A percentile compares a stretch with the other conserved stretches of the same genome.
phyloP scores from a whole-genome alignment of 148 eudicot species.

The Cornus controversa region DNA sequence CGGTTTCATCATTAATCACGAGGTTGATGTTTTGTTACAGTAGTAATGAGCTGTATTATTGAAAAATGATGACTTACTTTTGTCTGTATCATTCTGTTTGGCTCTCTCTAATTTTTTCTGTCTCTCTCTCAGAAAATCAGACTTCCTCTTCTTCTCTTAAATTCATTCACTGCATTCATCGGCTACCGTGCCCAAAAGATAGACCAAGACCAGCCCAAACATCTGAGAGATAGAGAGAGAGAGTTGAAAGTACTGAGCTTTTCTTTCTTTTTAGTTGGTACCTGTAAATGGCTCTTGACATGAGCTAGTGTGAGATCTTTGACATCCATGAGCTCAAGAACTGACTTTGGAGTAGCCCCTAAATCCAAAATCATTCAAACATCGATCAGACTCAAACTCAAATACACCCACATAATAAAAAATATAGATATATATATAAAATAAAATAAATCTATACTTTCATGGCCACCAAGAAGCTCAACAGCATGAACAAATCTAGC shows the following conservation, averaged over 20 bases:
- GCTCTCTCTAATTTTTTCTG: constrained; percentile 15
- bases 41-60: constrained; percentile 37
- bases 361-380: constrained; percentile 5
- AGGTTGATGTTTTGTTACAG: constrained; percentile 39
- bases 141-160: constrained; percentile 2
- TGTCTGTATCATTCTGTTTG: constrained; percentile 22
- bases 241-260: constrained; percentile 2
- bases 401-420: neutral
- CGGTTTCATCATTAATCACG: constrained; percentile 42
- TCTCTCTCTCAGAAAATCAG: constrained; percentile 23
- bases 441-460: constrained; percentile 27
- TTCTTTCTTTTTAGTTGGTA: constrained; percentile 4
- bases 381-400: neutral
- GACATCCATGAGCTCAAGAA: constrained; percentile 63
- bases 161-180: constrained; percentile 26
- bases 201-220: constrained; percentile 21
- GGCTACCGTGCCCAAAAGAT: constrained; percentile 50
- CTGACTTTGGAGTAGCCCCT: constrained; percentile 71
- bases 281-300: constrained; percentile 70
- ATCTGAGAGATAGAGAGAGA: constrained; percentile 17
- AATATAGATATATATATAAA: too few relatives aligned
- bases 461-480: constrained; percentile 67
- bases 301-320: constrained; percentile 64
- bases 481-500: constrained; percentile 57
- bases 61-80: constrained; percentile 43